Evolutionary conservation across 73 alveolate genomes (phyloP).

Genomic region (Paraurostyla sp.): DNA sequence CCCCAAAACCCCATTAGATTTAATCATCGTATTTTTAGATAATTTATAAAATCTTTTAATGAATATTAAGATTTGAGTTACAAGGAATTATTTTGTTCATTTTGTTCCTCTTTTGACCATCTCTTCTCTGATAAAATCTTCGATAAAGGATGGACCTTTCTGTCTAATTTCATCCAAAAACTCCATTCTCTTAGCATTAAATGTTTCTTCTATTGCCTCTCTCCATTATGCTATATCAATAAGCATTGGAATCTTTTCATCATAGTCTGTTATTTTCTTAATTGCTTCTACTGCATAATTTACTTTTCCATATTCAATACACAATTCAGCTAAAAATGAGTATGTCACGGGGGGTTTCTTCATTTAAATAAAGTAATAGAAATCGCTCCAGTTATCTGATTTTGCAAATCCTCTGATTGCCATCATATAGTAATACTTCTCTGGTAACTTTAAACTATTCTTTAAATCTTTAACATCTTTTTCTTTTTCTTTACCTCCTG

Average conservation of each 20-base stretch:
- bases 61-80: no score
- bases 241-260: constrained; percentile 59
- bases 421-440: constrained; percentile 55
- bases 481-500: constrained; percentile 56
- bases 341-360: constrained; percentile 67
- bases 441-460: constrained; percentile 32
- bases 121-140: constrained; percentile 57
- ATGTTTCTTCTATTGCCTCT: constrained; percentile 62
- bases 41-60: no score
- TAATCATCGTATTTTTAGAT: no score
- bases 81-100: neutral
- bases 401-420: constrained; percentile 49
- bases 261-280: constrained; percentile 53
- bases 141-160: constrained; percentile 65
- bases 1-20: no score
- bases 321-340: constrained; percentile 52
- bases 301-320: constrained; percentile 49
- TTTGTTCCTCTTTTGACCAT: constrained; percentile 54
- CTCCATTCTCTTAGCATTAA: constrained; percentile 58
- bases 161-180: constrained; percentile 58
- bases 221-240: constrained; percentile 62
- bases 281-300: constrained; percentile 62
- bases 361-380: constrained; percentile 31
- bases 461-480: constrained; percentile 54
- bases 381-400: constrained; percentile 48